Evolutionary conservation across 2,329 filamentous ascomycete species (phyloP), one percentile per base, ranked within the genome.

Genomic region (Alternaria sp.): DNA sequence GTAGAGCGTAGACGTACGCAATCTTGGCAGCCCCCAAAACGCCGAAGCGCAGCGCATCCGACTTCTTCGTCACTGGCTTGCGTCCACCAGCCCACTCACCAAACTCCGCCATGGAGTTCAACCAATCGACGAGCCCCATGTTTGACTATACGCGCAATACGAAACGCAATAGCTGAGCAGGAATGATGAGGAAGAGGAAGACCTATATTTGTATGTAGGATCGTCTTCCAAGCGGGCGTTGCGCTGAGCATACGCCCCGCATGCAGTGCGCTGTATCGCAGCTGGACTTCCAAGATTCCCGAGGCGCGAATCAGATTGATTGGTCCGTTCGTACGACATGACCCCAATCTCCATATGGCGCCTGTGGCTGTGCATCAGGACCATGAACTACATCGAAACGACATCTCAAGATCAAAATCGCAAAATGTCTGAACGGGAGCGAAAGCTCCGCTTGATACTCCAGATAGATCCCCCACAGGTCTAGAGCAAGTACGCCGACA

Each of bases 1-100:
- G 9, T n/a, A 30, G 25, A 10, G 47, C 25, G 6, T 44, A 36
- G 17, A 66, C 61, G 49, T 61, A 79, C 74, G 74, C 78, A 52
- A 81, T 80, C 10, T 71, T 75, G 1, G 75, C 73, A 5, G 78
- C 78, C 8, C 79, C 79, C 7, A 81, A 52, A 6, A 81, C 71
- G 3, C 79, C 79, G 59, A 81, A 69, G 2, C 72, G 67, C 28
- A 81, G 44, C 5, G 74, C 77, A 59, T 68, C 67, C 13, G 61
- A 59, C 17, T 65, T 69, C 59, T 72, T 73, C 15, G 52, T 19
- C 13, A 63, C 57, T 2, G 59, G 50, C 25, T 51, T 57, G 12
- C 62, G 55, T 13, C 58, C 46, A 23, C 58, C 58, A 28, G 59
- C 45, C 66, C 61, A 62, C 45, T 68, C 66, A 3, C 30, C 32